A percentile compares a stretch with the other conserved stretches of the same genome.
These are phyloP conservation scores for Kuraishia borneana DNA, from an alignment of 805 yeast species.

Conservation along the genomic window DNA sequence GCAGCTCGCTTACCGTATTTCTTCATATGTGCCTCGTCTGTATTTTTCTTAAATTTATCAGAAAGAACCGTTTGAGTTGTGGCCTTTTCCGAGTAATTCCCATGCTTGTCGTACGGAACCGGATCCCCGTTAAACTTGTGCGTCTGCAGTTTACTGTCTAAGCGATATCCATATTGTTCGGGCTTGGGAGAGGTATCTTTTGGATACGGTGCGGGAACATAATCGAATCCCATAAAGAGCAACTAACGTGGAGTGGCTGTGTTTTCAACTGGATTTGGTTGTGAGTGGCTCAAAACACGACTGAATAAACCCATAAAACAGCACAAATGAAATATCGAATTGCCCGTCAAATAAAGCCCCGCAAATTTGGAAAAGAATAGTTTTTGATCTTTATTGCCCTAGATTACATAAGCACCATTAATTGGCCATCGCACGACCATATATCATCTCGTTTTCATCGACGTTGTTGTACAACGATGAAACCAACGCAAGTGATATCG, in stretches of 20 bases:
- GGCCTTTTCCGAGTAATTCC: neutral
- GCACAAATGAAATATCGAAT: too few relatives aligned
- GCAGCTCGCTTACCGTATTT: conserved; percentile 4
- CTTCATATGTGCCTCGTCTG: conserved; percentile 5
- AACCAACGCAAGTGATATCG: conserved; percentile 29
- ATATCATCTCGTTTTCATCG: too few relatives aligned
- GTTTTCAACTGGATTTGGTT: neutral
- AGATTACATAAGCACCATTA: too few relatives aligned
- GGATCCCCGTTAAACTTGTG: neutral
- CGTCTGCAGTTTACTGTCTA: neutral
- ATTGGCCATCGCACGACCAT: too few relatives aligned
- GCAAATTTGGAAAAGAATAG: too few relatives aligned
- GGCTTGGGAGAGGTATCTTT: conserved; percentile 5
- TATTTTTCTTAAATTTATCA: conserved; percentile 2
- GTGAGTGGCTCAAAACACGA: neutral
- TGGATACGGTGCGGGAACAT: conserved; percentile 2
- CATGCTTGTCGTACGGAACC: neutral
- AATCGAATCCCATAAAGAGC: conserved; percentile 1
- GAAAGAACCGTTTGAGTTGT: neutral
- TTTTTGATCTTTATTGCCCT: too few relatives aligned
- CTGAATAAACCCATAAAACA: neutral
- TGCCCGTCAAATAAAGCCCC: too few relatives aligned
- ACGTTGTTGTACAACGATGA: conserved; percentile 30
- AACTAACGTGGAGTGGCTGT: neutral
- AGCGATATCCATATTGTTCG: conserved; percentile 4